Evolutionary conservation across 495 filamentous ascomycete species (phyloP), one percentile per base, ranked within the genome.

Genomic region (Penicillium crystallinum): DNA sequence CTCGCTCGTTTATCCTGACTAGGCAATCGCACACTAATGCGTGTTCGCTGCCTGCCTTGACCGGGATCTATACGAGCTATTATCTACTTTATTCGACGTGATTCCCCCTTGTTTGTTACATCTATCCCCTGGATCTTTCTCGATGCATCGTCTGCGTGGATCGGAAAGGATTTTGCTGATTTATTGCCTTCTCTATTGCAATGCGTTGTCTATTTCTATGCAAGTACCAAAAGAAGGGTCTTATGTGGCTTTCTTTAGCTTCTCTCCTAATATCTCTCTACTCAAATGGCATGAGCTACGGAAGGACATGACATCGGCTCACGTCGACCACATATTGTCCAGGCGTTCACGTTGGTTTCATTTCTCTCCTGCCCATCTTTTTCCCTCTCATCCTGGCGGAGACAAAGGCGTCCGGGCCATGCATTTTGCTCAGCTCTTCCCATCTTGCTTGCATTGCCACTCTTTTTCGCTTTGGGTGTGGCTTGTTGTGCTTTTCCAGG

Each of bases 81-180:
- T 39, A 41, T 54, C 36, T 57, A 51, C 54, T 61, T 58, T 23
- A 49, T 61, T 49, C 34, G 57, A 53, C 54, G 59, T 63, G 61
- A 66, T 65, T 66, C 59, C 64, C 62, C 23, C 56, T 17, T 45
- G 23, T 46, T 46, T 47, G 58, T 57, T 62, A 55, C 57, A 57
- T 52, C 46, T 55, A 50, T 49, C 46, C 56, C 41, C 46, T 46
- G 23, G 38, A 51, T 54, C 44, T 55, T 59, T 52, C 54, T 55
- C 44, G 53, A 41, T 61, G 63, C 63, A 66, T 66, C 58, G 59
- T 61, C 57, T 41, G 61, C 55, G 60, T 53, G 55, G 50, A 58
- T 56, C 49, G 60, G 57, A 63, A 57, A 63, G 57, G 60, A 66
- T 55, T 48, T 61, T 55, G 41, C 54, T 65, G 29, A 48, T 62